Percentiles rank a stretch among this genome's conserved stretches.
Conservation (phyloP, 2,329 filamentous ascomycete genomes). For the Rhexocercosporidium sp. region DNA sequence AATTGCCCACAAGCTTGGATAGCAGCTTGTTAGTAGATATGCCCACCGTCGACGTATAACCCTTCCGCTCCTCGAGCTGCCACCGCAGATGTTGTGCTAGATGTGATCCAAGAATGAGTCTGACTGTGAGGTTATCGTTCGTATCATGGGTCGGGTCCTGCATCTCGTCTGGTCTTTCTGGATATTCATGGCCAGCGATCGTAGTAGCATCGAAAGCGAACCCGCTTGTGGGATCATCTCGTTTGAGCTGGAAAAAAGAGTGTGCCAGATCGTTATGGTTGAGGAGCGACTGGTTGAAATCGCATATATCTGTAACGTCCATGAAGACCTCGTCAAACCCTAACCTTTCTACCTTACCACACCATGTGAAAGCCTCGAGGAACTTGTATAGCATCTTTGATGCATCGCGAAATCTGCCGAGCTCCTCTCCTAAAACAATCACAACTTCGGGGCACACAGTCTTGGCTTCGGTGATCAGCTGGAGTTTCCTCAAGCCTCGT, state of each 20-base stretch:
- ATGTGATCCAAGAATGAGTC: slow-evolving; percentile 80
- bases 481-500: slow-evolving; percentile 78
- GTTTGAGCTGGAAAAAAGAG: slow-evolving; percentile 82
- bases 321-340: slow-evolving; percentile 85
- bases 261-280: slow-evolving; percentile 66
- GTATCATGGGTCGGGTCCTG: slow-evolving; percentile 32
- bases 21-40: slow-evolving; percentile 87
- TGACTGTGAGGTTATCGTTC: slow-evolving; percentile 41
- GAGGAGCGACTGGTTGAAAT: slow-evolving; percentile 77
- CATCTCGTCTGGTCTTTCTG: slow-evolving; percentile 25
- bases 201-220: slow-evolving; percentile 77
- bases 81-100: slow-evolving; percentile 76
- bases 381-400: slow-evolving; percentile 82
- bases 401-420: slow-evolving; percentile 82
- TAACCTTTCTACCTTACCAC: slow-evolving; percentile 75
- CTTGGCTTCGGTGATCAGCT: slow-evolving; percentile 82
- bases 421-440: slow-evolving; percentile 84
- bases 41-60: slow-evolving; percentile 87
- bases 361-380: slow-evolving; percentile 78
- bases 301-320: slow-evolving; percentile 82
- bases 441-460: slow-evolving; percentile 82
- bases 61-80: slow-evolving; percentile 74
- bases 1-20: slow-evolving; percentile 81
- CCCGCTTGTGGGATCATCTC: slow-evolving; percentile 75
- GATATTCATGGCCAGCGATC: slow-evolving; percentile 61